phyloP scores from a whole-genome alignment of 2,329 filamentous ascomycete species.

The Colletotrichum lindemuthianum region DNA sequence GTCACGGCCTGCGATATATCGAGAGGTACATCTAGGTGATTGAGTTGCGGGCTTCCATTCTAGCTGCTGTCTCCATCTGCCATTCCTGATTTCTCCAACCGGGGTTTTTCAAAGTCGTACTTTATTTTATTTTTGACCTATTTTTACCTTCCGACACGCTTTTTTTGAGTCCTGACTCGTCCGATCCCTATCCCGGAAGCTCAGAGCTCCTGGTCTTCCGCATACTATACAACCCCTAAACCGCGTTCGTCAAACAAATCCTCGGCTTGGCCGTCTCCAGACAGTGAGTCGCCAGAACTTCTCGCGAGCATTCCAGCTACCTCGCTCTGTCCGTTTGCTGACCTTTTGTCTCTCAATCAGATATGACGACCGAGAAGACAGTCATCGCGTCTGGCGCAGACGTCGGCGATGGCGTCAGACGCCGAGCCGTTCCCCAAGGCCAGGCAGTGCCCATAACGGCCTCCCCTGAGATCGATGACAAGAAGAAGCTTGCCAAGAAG shows the following conservation, averaged over 20 bases:
- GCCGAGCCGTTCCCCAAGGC: conserved; percentile 62
- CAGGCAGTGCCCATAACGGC: conserved; percentile 49
- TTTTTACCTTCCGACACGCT: not conserved
- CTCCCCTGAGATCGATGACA: conserved; percentile 62
- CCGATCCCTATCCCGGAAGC: conserved; percentile 37
- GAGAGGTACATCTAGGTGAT: not conserved
- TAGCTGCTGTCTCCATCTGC: not conserved
- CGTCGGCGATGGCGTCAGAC: conserved; percentile 64
- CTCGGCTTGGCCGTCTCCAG: conserved; percentile 23
- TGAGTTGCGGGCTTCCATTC: conserved; percentile 18
- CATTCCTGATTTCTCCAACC: conserved; percentile 14
- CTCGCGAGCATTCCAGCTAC: conserved; percentile 3
- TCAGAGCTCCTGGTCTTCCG: conserved; percentile 36
- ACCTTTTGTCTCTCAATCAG: conserved; percentile 23
- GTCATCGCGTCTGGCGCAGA: conserved; percentile 70
- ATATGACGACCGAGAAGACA: conserved; percentile 66
- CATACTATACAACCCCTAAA: conserved; percentile 17
- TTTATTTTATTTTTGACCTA: conserved; percentile 16
- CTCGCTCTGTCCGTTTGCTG: conserved; percentile 22
- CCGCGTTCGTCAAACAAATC: conserved; percentile 22
- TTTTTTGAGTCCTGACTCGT: conserved; percentile 37
- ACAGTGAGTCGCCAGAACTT: conserved; percentile 17
- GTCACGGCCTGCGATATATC: conserved; percentile 10
- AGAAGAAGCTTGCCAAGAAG: conserved; percentile 69
- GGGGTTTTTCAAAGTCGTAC: conserved; percentile 14